Evolutionary conservation across 139 green algal species (phyloP).

Genomic region (Micromonas commoda): DNA sequence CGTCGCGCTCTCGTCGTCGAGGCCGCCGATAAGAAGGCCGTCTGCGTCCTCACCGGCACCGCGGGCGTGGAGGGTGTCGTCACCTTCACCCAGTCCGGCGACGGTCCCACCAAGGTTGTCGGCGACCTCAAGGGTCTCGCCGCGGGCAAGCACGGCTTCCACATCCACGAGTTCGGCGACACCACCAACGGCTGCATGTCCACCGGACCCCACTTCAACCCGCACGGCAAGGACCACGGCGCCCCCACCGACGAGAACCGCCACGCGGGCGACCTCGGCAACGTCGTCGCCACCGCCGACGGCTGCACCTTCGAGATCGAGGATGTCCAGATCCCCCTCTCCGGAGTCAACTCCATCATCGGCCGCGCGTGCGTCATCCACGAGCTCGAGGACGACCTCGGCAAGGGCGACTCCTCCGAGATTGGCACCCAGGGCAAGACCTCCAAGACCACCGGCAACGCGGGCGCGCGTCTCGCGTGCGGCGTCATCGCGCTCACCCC

Average conservation of each 20-base stretch:
- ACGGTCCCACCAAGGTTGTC: slow-evolving; percentile 20
- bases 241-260: slow-evolving; percentile 39
- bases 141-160: slow-evolving; percentile 43
- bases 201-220: slow-evolving; percentile 50
- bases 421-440: slow-evolving; percentile 31
- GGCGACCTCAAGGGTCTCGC: slow-evolving; percentile 34
- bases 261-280: slow-evolving; percentile 47
- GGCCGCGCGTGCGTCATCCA: slow-evolving; percentile 42
- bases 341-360: slow-evolving; percentile 39
- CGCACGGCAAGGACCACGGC: slow-evolving; percentile 39
- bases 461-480: slow-evolving; percentile 40
- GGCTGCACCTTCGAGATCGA: slow-evolving; percentile 23
- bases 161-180: slow-evolving; percentile 48
- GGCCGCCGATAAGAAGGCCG: slow-evolving; percentile 3
- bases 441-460: slow-evolving; percentile 43
- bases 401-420: slow-evolving; percentile 36
- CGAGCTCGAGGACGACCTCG: slow-evolving; percentile 44
- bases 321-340: slow-evolving; percentile 39
- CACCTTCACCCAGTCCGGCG: slow-evolving; percentile 8
- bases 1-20: background rate
- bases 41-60: slow-evolving; percentile 28
- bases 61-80: slow-evolving; percentile 21
- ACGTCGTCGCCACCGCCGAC: slow-evolving; percentile 32
- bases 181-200: slow-evolving; percentile 50
- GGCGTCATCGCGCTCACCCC: slow-evolving; percentile 7